Percentiles rank a stretch among this genome's conserved stretches.
These are phyloP conservation scores for Hypsizygus marmoreus DNA, from an alignment of 768 basidiomycete genomes.

Conservation along the genomic window DNA sequence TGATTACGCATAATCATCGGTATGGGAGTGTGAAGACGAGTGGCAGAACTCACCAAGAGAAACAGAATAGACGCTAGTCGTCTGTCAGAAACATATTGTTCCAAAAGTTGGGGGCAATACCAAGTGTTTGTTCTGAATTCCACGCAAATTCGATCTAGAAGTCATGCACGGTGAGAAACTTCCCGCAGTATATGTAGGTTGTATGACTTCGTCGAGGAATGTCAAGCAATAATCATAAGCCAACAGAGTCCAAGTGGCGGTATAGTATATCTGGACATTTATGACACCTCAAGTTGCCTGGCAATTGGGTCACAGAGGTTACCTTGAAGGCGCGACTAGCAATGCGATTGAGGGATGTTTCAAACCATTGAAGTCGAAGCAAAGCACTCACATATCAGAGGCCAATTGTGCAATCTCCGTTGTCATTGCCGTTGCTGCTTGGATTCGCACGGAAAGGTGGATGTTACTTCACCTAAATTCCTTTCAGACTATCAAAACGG, in stretches of 20 bases:
- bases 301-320: background rate
- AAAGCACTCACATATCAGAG: constrained; percentile 2
- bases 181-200: no score
- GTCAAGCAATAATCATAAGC: constrained; percentile 21
- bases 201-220: constrained; percentile 15
- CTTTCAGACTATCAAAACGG: no score
- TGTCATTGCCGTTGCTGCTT: background rate
- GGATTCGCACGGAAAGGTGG: no score
- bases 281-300: background rate
- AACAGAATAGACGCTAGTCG: constrained; percentile 15
- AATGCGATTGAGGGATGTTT: background rate
- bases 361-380: background rate
- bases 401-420: background rate
- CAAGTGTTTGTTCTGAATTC: constrained; percentile 12
- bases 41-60: constrained; percentile 13
- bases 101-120: background rate
- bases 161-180: background rate
- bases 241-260: constrained; percentile 13
- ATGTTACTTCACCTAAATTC: no score
- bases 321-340: constrained; percentile 4
- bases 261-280: constrained; percentile 7
- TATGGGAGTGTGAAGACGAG: background rate
- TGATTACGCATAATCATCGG: background rate
- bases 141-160: constrained; percentile 19
- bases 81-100: background rate